phyloP scores from a whole-genome alignment of 805 yeast genomes.

The Wickerhamiella siamensis region DNA sequence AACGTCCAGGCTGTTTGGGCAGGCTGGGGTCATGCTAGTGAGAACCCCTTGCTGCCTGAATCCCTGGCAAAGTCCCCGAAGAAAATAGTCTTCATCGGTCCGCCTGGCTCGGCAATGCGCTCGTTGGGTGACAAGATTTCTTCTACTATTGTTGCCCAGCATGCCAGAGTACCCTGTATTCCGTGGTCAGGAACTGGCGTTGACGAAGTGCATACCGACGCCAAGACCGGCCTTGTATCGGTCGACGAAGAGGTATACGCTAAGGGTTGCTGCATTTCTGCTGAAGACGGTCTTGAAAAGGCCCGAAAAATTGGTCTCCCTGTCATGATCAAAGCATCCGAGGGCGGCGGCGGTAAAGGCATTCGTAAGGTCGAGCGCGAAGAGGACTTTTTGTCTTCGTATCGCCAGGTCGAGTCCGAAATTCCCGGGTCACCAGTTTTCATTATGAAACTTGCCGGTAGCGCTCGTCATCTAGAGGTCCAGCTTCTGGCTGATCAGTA shows the following conservation, averaged over 20 bases:
- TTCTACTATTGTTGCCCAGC: slow-evolving; percentile 97
- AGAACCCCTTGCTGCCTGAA: slow-evolving; percentile 90
- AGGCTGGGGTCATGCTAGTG: slow-evolving; percentile 99
- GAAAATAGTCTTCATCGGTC: slow-evolving; percentile 88
- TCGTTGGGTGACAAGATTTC: slow-evolving; percentile 98
- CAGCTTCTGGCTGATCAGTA: slow-evolving; percentile 96
- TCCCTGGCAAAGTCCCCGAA: slow-evolving; percentile 84
- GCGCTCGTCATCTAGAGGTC: slow-evolving; percentile 96
- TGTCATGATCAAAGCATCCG: slow-evolving; percentile 97
- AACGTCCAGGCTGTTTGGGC: slow-evolving; percentile 99
- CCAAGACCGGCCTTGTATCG: slow-evolving; percentile 62
- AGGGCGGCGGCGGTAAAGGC: slow-evolving; percentile 99
- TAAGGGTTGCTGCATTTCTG: slow-evolving; percentile 72
- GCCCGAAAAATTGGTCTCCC: slow-evolving; percentile 92
- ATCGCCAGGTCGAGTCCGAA: slow-evolving; percentile 91
- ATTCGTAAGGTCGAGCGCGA: slow-evolving; percentile 87
- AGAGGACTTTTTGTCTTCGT: slow-evolving; percentile 58
- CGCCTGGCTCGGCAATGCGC: slow-evolving; percentile 98
- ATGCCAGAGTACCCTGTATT: slow-evolving; percentile 94
- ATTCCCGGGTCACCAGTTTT: slow-evolving; percentile 98
- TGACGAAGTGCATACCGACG: slow-evolving; percentile 59
- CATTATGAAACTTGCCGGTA: slow-evolving; percentile 93
- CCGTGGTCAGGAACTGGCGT: slow-evolving; percentile 99
- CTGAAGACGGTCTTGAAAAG: slow-evolving; percentile 78
- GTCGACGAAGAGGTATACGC: slow-evolving; percentile 73